phyloP scores from a whole-genome alignment of 768 basidiomycete genomes.

The Tephrocybe sp. region DNA sequence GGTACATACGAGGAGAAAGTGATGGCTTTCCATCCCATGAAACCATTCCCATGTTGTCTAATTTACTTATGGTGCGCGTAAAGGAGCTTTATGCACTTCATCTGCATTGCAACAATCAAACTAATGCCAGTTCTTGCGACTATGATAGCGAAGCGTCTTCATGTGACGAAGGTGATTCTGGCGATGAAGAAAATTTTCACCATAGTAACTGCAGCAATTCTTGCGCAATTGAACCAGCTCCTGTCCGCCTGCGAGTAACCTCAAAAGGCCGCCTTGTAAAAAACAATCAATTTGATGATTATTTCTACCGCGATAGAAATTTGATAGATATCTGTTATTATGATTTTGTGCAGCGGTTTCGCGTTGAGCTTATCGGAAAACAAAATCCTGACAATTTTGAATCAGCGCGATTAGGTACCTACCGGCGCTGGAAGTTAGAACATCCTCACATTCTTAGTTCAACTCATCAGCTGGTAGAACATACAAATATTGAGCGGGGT shows the following conservation, averaged over 20 bases:
- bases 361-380: conserved; percentile 8
- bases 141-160: no score
- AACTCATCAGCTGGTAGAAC: conserved; percentile 16
- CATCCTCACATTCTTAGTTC: conserved; percentile 10
- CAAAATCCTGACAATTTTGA: not conserved
- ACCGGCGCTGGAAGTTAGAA: not conserved
- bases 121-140: not conserved
- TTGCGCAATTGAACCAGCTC: not conserved
- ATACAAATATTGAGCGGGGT: conserved; percentile 11
- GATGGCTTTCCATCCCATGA: conserved; percentile 27
- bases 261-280: conserved; percentile 11
- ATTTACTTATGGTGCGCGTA: conserved; percentile 9
- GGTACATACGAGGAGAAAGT: conserved; percentile 24
- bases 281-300: conserved; percentile 27
- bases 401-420: not conserved
- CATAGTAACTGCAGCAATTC: no score
- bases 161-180: no score
- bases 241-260: not conserved
- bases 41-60: conserved; percentile 25
- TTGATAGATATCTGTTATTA: conserved; percentile 23
- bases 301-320: conserved; percentile 14
- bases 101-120: no score
- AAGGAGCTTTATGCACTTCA: not conserved
- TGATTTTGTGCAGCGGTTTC: conserved; percentile 21
- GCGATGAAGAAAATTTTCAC: no score